A percentile compares a stretch with the other conserved stretches of the same genome.
phyloP scores from a whole-genome alignment of 208 protist species.

The Acanthamoeba pearcei region DNA sequence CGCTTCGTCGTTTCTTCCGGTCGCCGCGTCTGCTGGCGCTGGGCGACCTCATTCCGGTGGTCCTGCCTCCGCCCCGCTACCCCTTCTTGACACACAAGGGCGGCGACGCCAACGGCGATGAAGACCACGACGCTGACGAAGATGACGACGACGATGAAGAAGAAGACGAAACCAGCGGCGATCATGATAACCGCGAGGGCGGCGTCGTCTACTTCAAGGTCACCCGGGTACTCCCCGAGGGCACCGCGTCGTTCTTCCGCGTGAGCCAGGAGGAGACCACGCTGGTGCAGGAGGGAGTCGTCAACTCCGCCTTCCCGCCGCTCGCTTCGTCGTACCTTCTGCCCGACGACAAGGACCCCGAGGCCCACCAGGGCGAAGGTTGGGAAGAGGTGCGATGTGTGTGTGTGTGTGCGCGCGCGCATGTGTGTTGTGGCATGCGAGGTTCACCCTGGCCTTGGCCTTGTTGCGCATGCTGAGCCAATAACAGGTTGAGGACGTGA shows the following conservation, averaged over 20 bases:
- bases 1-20: slow-evolving; percentile 50
- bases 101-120: neutral
- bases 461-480: neutral
- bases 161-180: neutral
- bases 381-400: neutral
- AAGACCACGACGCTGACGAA: slow-evolving; percentile 55
- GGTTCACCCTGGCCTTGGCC: neutral
- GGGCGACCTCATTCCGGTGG: slow-evolving; percentile 66
- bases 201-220: slow-evolving; percentile 69
- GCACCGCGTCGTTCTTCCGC: slow-evolving; percentile 26
- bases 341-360: neutral
- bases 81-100: neutral
- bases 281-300: slow-evolving; percentile 53
- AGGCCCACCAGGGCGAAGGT: slow-evolving; percentile 9
- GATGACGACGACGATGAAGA: slow-evolving; percentile 9
- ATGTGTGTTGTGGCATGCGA: neutral
- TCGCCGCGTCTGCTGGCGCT: slow-evolving; percentile 36
- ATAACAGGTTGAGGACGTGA: slow-evolving; percentile 3
- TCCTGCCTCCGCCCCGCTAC: slow-evolving; percentile 33
- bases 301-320: slow-evolving; percentile 65
- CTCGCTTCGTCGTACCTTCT: neutral
- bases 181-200: slow-evolving; percentile 48
- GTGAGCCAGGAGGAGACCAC: slow-evolving; percentile 68
- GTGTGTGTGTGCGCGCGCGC: too few relatives aligned
- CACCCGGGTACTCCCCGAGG: slow-evolving; percentile 23